Evolutionary conservation across 106 monocot genomes (phyloP).

Genomic region (Iris macrosiphon): DNA sequence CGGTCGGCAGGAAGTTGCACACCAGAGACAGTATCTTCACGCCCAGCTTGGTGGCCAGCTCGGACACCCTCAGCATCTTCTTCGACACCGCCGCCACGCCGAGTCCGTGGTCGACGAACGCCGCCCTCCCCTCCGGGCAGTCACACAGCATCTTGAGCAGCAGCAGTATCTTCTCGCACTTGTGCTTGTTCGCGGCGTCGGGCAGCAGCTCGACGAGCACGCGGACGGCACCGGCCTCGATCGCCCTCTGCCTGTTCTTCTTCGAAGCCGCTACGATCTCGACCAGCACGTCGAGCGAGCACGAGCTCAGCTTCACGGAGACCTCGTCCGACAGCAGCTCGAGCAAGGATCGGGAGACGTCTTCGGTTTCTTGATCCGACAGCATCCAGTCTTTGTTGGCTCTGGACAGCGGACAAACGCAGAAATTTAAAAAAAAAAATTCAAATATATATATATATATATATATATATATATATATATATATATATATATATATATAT

Average conservation of each 20-base stretch:
- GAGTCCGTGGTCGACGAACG: constrained; percentile 50
- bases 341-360: constrained; percentile 40
- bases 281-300: constrained; percentile 42
- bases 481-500: too few relatives aligned
- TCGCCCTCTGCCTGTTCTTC: constrained; percentile 24
- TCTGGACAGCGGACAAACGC: too few relatives aligned
- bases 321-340: constrained; percentile 63
- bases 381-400: constrained; percentile 20
- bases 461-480: too few relatives aligned
- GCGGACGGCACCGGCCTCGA: constrained; percentile 53
- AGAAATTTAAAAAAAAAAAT: too few relatives aligned
- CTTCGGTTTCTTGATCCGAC: constrained; percentile 19
- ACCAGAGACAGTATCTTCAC: constrained; percentile 75
- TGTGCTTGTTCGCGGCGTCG: constrained; percentile 31
- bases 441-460: too few relatives aligned
- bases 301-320: constrained; percentile 32
- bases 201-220: constrained; percentile 56
- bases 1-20: constrained; percentile 28
- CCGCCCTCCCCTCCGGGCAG: constrained; percentile 68
- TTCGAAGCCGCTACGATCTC: constrained; percentile 24
- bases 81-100: constrained; percentile 54
- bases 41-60: constrained; percentile 49
- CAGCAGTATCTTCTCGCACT: constrained; percentile 43
- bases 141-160: constrained; percentile 59
- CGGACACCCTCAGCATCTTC: constrained; percentile 59